Evolutionary conservation across 495 filamentous ascomycete species (phyloP).

Genomic region (Aspergillus bridgeri): DNA sequence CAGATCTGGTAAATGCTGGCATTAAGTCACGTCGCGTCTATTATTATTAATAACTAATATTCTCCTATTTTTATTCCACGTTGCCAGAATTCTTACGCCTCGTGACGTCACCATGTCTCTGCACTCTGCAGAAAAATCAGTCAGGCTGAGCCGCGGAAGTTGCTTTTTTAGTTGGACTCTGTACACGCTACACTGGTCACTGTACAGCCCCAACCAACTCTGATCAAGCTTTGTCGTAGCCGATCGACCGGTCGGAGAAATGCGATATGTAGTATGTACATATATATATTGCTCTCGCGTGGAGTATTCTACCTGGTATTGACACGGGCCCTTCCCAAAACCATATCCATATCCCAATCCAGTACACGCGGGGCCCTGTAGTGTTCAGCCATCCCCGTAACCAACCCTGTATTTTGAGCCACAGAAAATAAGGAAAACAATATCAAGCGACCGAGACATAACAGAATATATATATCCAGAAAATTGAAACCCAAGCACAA

Average conservation of each 20-base stretch:
- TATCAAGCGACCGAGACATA: background rate
- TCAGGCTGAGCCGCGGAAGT: too few relatives aligned
- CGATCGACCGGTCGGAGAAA: background rate
- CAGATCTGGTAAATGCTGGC: background rate
- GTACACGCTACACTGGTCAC: too few relatives aligned
- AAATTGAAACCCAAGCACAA: slow-evolving; percentile 10
- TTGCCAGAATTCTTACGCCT: too few relatives aligned
- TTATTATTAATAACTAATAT: background rate
- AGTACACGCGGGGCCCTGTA: background rate
- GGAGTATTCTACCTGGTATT: background rate
- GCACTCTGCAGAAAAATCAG: too few relatives aligned
- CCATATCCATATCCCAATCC: background rate
- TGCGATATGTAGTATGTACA: background rate
- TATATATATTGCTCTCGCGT: background rate
- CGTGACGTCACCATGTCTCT: background rate
- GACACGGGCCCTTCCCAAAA: background rate
- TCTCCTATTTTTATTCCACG: too few relatives aligned
- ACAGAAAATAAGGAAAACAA: background rate
- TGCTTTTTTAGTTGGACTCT: too few relatives aligned
- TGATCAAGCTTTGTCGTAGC: background rate
- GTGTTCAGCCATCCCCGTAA: background rate
- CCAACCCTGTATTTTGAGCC: background rate
- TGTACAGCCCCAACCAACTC: too few relatives aligned
- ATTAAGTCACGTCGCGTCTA: background rate
- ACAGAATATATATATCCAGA: background rate